Conservation (phyloP, 2,329 filamentous ascomycete species). For the Botrytis cinerea region DNA sequence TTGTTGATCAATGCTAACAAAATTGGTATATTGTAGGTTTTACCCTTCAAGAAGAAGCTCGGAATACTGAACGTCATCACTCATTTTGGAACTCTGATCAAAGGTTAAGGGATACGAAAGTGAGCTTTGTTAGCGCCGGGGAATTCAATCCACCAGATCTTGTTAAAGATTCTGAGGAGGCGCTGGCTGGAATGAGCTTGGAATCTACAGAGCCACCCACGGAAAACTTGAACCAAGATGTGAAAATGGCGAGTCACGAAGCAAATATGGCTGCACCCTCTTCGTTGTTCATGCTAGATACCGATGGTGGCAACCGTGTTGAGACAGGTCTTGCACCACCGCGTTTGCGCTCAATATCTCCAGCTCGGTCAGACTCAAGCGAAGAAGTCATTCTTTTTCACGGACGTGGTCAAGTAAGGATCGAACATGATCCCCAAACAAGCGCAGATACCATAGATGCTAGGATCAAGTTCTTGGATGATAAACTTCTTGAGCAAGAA, state of each 20-base stretch:
- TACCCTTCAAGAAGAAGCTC: conserved; percentile 57
- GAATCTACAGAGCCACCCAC: conserved; percentile 22
- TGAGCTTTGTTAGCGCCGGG: conserved; percentile 64
- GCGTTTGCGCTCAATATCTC: conserved; percentile 39
- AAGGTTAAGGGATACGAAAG: conserved; percentile 55
- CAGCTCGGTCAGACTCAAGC: conserved; percentile 58
- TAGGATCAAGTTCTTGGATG: conserved; percentile 38
- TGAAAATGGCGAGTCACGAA: conserved; percentile 20
- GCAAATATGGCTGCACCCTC: not conserved
- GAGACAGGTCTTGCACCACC: conserved; percentile 42
- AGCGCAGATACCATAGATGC: conserved; percentile 31
- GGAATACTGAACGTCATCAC: conserved; percentile 55
- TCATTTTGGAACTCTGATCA: conserved; percentile 49
- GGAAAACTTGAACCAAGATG: conserved; percentile 19
- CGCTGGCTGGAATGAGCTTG: conserved; percentile 35
- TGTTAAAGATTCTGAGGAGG: conserved; percentile 36
- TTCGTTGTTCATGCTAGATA: conserved; percentile 44
- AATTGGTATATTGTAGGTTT: conserved; percentile 31
- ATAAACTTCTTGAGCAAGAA: conserved; percentile 36
- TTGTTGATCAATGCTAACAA: not conserved
- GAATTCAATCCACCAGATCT: conserved; percentile 42
- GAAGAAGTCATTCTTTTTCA: conserved; percentile 73
- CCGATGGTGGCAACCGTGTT: conserved; percentile 36
- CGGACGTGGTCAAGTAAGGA: conserved; percentile 47
- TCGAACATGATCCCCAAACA: conserved; percentile 15